Evolutionary conservation across 2,329 filamentous ascomycete species (phyloP).

Genomic region (Hymenoscyphus albidus): DNA sequence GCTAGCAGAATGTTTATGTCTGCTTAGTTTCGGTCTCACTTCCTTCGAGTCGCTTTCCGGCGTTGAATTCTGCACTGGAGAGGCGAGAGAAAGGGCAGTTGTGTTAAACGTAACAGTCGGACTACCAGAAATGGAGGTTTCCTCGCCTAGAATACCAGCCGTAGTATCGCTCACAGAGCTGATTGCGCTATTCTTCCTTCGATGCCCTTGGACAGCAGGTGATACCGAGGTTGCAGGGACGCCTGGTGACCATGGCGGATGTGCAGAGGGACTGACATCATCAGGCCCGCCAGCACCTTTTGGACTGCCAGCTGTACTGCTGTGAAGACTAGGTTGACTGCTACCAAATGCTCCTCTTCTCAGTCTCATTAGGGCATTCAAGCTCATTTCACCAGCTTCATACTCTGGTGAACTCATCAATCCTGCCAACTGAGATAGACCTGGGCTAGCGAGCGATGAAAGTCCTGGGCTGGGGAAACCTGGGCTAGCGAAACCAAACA

Average conservation of each 20-base stretch:
- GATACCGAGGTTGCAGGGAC: constrained; percentile 2
- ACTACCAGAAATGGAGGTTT: constrained; percentile 21
- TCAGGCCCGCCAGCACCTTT: constrained; percentile 24
- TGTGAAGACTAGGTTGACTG: constrained; percentile 69
- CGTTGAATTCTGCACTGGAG: neutral
- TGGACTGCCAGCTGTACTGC: constrained; percentile 38
- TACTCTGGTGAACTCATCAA: constrained; percentile 55
- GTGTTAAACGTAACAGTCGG: constrained; percentile 24
- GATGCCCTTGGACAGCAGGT: constrained; percentile 12
- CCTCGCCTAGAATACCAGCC: constrained; percentile 13
- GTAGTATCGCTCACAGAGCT: constrained; percentile 25
- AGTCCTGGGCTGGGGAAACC: constrained; percentile 33
- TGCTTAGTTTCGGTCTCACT: constrained; percentile 30
- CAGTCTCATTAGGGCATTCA: constrained; percentile 66
- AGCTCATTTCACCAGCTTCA: constrained; percentile 57
- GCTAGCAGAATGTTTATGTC: constrained; percentile 51
- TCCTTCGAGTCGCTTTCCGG: constrained; percentile 26
- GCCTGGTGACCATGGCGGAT: constrained; percentile 25
- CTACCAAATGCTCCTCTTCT: constrained; percentile 76
- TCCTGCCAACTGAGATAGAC: constrained; percentile 70
- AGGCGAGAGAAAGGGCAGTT: neutral
- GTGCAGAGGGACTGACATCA: constrained; percentile 27
- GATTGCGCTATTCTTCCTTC: constrained; percentile 28
- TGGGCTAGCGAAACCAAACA: constrained; percentile 28
- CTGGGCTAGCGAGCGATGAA: constrained; percentile 59